phyloP scores from a whole-genome alignment of 192 early-diverging fungal species.

The Neocallimastix lanati region DNA sequence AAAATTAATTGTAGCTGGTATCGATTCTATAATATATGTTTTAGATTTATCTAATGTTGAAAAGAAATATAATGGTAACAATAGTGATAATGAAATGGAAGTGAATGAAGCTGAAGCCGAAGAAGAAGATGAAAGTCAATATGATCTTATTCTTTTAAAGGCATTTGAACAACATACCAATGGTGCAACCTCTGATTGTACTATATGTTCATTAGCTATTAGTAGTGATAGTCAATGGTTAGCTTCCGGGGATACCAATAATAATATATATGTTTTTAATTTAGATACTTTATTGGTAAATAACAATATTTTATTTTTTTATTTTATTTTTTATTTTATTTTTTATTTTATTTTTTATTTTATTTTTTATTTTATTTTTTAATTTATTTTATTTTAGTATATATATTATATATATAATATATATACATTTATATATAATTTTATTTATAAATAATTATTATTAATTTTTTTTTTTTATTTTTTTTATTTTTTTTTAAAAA shows the following conservation, averaged over 20 bases:
- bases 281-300: slow-evolving; percentile 48
- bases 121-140: slow-evolving; percentile 9
- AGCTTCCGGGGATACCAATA: slow-evolving; percentile 54
- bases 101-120: slow-evolving; percentile 21
- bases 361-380: too few relatives aligned
- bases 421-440: too few relatives aligned
- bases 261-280: slow-evolving; percentile 54
- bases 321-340: too few relatives aligned
- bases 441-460: too few relatives aligned
- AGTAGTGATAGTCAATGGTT: slow-evolving; percentile 66
- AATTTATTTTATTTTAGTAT: too few relatives aligned
- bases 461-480: too few relatives aligned
- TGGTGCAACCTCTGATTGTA: slow-evolving; percentile 6
- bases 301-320: too few relatives aligned
- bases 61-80: too few relatives aligned
- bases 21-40: slow-evolving; percentile 54
- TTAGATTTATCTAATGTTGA: slow-evolving; percentile 51
- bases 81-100: slow-evolving; percentile 17
- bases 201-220: slow-evolving; percentile 51
- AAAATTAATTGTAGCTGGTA: slow-evolving; percentile 54
- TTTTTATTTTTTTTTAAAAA: too few relatives aligned
- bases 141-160: not conserved
- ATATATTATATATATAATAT: too few relatives aligned
- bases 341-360: too few relatives aligned
- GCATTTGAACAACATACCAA: slow-evolving; percentile 1